These are phyloP conservation scores for Nitzschia inconspicua DNA, from an alignment of 108 stramenopile genomes.

Conservation along the genomic window DNA sequence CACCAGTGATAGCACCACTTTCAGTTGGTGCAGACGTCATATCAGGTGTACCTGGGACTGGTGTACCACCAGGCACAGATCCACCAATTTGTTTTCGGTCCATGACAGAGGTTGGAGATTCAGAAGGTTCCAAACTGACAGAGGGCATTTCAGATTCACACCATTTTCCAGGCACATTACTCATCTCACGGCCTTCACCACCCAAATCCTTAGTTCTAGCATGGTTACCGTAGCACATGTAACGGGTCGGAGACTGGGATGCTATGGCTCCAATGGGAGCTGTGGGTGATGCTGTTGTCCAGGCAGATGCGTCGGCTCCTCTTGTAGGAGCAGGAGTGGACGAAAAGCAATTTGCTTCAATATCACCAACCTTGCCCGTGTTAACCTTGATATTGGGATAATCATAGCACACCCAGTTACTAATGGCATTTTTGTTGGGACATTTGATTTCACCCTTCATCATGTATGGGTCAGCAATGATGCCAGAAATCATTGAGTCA, in stretches of 20 bases:
- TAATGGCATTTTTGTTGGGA: no score
- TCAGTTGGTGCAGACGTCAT: no score
- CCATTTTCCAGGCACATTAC: conserved; percentile 14
- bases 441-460: no score
- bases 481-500: no score
- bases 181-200: conserved; percentile 5
- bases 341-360: neutral
- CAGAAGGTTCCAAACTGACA: conserved; percentile 29
- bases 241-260: conserved; percentile 17
- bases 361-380: neutral
- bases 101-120: conserved; percentile 1
- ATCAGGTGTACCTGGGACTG: no score
- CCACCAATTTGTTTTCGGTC: no score
- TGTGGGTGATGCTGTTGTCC: neutral
- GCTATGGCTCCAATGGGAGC: conserved; percentile 17
- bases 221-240: conserved; percentile 35
- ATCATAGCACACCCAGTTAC: neutral
- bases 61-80: no score
- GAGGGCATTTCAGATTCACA: conserved; percentile 36
- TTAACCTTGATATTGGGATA: neutral
- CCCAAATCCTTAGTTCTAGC: neutral
- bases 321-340: conserved; percentile 2
- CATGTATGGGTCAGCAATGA: no score
- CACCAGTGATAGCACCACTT: no score
- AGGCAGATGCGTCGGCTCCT: no score